Evolutionary conservation across 1,284 basidiomycete genomes (phyloP), one percentile per base, ranked within the genome.

Genomic region (Moniliophthora roreri): DNA sequence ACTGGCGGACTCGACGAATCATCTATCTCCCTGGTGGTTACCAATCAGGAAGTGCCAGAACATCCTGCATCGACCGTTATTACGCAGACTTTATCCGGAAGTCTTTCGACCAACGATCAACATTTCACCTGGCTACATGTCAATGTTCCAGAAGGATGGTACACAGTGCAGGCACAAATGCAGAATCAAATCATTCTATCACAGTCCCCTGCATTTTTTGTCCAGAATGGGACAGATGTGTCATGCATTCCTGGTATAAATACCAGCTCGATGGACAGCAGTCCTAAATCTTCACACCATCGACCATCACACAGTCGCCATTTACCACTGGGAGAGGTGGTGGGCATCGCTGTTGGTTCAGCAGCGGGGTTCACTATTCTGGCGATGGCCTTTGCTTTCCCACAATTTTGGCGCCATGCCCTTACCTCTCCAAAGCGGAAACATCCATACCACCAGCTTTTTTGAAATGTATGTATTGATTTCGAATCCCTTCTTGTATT

Each of bases 121-220:
- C 47, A 50, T 18, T 73, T 63, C 58, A 63, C 56, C 1, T 73
- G 76, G 74, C 15, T 62, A 4, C 40, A 53, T 4, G 75, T 80
- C 50, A 66, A 69, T 52, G 62, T 80, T 35, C 60, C 73, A 0
- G 60, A 70, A 53, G 80, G 80, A 10, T 74, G 67, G 69, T 82
- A 82, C 54, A 53, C 54, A 26, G 57, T 71, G 32, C 52, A 50
- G 35, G 75, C 69, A 10, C 48, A 49, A 2, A 54, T 68, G 15
- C 53, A 59, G 1, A 13, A 18, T 0, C 76, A 41, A 6, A 46
- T 34, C 20, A 24, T 48, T 13, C 18, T 37, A 1, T 23, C 42
- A n/a, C 24, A 38, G 23, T 51, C 54, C 7, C 1, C 52, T 0
- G 24, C 65, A 5, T 80, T 82, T 52, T 73, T 69, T 51, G 69